Base-by-base conservation (phyloP, 164 flowering plant genomes). In the Magnolia officinalis region DNA sequence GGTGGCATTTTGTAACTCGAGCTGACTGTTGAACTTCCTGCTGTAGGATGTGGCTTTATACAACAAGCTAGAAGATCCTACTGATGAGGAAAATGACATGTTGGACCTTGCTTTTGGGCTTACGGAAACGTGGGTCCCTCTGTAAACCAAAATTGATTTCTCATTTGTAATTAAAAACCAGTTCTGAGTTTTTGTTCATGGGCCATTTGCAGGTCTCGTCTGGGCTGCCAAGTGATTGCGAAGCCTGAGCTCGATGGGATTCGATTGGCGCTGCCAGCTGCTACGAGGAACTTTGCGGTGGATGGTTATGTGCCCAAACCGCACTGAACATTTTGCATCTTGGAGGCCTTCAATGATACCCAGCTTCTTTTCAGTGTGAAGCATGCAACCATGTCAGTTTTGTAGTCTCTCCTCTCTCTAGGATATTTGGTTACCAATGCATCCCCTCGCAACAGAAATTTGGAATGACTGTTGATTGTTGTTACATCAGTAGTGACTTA, bases 51-150 rank as follows among this genome's bases (percentile, higher is more conserved):
- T 88, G 86, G 90, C 90, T 9, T 78, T 88, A 79, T 93, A 92
- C 81, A 95, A 95, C 80, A 93, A 86, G 82, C 77, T 95, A 74
- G 89, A 89, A 76, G 98, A 95, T 51, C 96, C 97, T 50, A 80
- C 88, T 18, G 99, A 95, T 67, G 98, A 95, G 82, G 99, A 95
- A 81, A 95, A 93, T 80, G 99, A 95, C 82, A 95, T 95, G 99
- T 77, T 95, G 83, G 97, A 92, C 82, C 85, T 90, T n/a, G 92
- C 91, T 16, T 87, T 89, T 78, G 90, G 90, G n/a, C 89, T 92
- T 51, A 84, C 94, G 8, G 96, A 93, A 84, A 92, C 92, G 98
- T 95, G 75, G 23, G 89, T 85, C 16, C 8, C 63, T 76, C 66
- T 74, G 10, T 58, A 18, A 66, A 18, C 58, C 50, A 55, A 63